Conservation (phyloP, 495 filamentous ascomycete species). For the Corynascus novoguineensis region DNA sequence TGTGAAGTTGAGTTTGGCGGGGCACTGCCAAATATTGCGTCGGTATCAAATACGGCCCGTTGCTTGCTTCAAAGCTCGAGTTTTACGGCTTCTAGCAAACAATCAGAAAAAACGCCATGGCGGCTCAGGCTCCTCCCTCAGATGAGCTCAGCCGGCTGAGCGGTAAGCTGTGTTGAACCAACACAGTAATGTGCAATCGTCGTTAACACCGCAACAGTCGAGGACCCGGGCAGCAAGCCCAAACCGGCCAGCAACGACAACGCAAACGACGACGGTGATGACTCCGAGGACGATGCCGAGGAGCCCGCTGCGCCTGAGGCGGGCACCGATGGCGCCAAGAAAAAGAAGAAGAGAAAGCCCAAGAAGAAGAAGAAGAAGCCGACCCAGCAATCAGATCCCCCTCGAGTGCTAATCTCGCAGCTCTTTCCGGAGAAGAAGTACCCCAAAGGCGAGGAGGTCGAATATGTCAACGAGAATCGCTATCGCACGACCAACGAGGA, state of each 20-base stretch:
- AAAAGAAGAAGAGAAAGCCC: constrained; percentile 80
- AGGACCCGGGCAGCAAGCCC: constrained; percentile 47
- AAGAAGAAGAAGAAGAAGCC: constrained; percentile 72
- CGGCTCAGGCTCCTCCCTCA: constrained; percentile 38
- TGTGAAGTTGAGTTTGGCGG: neutral
- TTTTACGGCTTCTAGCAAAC: neutral
- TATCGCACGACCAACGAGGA: constrained; percentile 83
- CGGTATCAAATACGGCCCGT: neutral
- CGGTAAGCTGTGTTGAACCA: constrained; percentile 22
- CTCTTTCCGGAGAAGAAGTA: constrained; percentile 72
- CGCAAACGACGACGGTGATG: constrained; percentile 60
- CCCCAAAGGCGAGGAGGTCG: constrained; percentile 75
- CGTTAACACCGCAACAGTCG: constrained; percentile 20
- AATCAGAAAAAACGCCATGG: constrained; percentile 29
- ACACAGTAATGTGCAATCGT: neutral
- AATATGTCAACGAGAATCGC: constrained; percentile 68
- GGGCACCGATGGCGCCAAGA: constrained; percentile 43
- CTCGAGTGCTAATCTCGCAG: constrained; percentile 65
- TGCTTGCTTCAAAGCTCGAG: constrained; percentile 2
- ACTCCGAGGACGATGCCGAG: constrained; percentile 60
- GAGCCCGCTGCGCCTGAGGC: constrained; percentile 31
- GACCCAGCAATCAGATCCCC: constrained; percentile 70
- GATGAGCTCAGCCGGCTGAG: constrained; percentile 42
- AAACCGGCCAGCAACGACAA: constrained; percentile 50
- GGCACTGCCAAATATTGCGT: neutral